phyloP scores from a whole-genome alignment of 495 filamentous ascomycete species.

The Aspergillus haitiensis region DNA sequence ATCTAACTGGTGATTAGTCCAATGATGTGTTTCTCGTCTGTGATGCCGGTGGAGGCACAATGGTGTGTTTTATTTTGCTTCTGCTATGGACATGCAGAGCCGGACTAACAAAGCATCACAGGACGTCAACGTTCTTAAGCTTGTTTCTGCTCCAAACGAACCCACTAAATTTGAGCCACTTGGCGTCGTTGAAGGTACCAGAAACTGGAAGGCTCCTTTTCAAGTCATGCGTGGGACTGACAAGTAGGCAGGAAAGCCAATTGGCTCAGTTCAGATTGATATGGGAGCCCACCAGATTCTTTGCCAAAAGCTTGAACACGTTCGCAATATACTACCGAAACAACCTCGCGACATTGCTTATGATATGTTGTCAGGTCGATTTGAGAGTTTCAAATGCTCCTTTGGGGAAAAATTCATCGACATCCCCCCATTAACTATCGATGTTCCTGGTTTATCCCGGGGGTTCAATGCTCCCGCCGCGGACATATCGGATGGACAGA shows the following conservation, averaged over 20 bases:
- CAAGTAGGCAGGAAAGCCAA: slow-evolving; percentile 6
- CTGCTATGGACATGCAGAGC: neutral
- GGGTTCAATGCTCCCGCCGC: neutral
- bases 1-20: neutral
- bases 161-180: slow-evolving; percentile 10
- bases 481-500: neutral
- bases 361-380: slow-evolving; percentile 10
- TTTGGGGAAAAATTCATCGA: slow-evolving; percentile 4
- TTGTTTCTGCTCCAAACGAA: slow-evolving; percentile 1
- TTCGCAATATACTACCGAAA: neutral
- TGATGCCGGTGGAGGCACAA: slow-evolving; percentile 14
- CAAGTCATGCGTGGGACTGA: neutral
- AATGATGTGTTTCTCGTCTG: slow-evolving; percentile 15
- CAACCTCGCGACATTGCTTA: slow-evolving; percentile 3
- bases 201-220: neutral
- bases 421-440: neutral
- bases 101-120: neutral
- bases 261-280: slow-evolving; percentile 15
- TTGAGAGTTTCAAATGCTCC: slow-evolving; percentile 17
- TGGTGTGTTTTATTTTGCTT: neutral
- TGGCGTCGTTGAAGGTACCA: slow-evolving; percentile 13
- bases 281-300: slow-evolving; percentile 10
- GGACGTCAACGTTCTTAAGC: slow-evolving; percentile 15
- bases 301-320: slow-evolving; percentile 10
- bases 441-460: neutral